Base-by-base conservation (phyloP, 495 filamentous ascomycete species). In the Acidiella bohemica region DNA sequence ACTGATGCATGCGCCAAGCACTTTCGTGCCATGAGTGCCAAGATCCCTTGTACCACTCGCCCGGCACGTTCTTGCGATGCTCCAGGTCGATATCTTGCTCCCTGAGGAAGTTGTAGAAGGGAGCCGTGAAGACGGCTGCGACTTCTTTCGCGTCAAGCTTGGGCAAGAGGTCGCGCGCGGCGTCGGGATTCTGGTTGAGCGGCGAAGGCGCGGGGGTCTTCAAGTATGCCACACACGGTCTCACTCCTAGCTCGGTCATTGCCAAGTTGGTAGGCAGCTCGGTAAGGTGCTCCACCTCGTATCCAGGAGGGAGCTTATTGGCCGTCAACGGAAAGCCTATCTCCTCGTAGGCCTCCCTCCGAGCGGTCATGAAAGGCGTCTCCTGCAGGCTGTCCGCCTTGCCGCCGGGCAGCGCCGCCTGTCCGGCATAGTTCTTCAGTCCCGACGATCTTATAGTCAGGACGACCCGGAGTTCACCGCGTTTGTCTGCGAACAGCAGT, bases 341-440 rank as follows among this genome's bases (percentile, higher is more conserved):
- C 60, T 94, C 86, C 53, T 94, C 86, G 53, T 67, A 76, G 10
- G 86, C 85, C 69, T 94, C 86, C 54, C 86, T 74, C 14, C 85
- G 76, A 17, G 86, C 83, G 32, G 84, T 90, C 55, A 82, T 67
- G 57, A 80, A 76, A 57, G 69, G 56, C 2, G 66, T 67, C 53
- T 74, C 73, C 13, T 53, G 18, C 4, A 62, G 41, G 2, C 56
- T 51, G 47, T 72, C 67, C 37, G 70, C 64, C 60, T 71, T 71
- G 30, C 68, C 86, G 25, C 86, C 86, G 0, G 86, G 86, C 42
- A 94, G 72, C 43, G 86, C 86, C 34, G 81, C 86, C 56, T 94
- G 84, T 16, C 86, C 84, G 56, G 72, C 67, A 59, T 68, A 77
- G 39, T 65, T 71, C 56, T 77, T 75, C 45, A 94, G 59, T 26